These are phyloP conservation scores for Sporothrix sp. DNA, from an alignment of 2,329 filamentous ascomycete species.

Conservation along the genomic window DNA sequence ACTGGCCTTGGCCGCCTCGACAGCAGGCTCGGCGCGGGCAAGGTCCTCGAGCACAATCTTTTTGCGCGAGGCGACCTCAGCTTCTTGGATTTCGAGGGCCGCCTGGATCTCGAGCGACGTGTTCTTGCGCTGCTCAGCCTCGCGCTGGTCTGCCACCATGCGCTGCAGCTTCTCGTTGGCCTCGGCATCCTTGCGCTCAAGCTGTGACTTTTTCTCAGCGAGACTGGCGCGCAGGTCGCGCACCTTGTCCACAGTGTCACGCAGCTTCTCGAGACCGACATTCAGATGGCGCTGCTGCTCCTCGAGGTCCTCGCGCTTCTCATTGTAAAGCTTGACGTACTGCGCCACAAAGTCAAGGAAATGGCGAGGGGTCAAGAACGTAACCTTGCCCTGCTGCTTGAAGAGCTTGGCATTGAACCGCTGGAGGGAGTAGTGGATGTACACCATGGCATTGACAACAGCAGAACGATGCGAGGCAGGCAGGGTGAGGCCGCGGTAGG, in stretches of 20 bases:
- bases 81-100: slow-evolving; percentile 79
- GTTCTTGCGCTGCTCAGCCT: slow-evolving; percentile 84
- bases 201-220: slow-evolving; percentile 85
- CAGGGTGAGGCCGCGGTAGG: slow-evolving; percentile 73
- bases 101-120: slow-evolving; percentile 82
- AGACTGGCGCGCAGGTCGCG: slow-evolving; percentile 82
- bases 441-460: slow-evolving; percentile 97
- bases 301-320: slow-evolving; percentile 96
- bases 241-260: slow-evolving; percentile 95
- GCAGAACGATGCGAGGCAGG: slow-evolving; percentile 86
- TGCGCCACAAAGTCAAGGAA: slow-evolving; percentile 98
- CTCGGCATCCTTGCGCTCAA: slow-evolving; percentile 88
- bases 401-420: slow-evolving; percentile 79
- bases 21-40: slow-evolving; percentile 84
- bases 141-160: slow-evolving; percentile 92
- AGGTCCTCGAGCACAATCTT: slow-evolving; percentile 82
- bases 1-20: slow-evolving; percentile 85
- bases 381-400: slow-evolving; percentile 85
- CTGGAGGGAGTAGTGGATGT: slow-evolving; percentile 91
- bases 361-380: slow-evolving; percentile 90
- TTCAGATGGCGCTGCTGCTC: slow-evolving; percentile 98
- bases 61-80: slow-evolving; percentile 71
- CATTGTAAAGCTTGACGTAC: slow-evolving; percentile 93
- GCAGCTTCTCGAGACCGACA: slow-evolving; percentile 91
- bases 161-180: slow-evolving; percentile 95